These are phyloP conservation scores for Bidens hawaiensis DNA, from an alignment of 140 eudicot species.

Conservation along the genomic window DNA sequence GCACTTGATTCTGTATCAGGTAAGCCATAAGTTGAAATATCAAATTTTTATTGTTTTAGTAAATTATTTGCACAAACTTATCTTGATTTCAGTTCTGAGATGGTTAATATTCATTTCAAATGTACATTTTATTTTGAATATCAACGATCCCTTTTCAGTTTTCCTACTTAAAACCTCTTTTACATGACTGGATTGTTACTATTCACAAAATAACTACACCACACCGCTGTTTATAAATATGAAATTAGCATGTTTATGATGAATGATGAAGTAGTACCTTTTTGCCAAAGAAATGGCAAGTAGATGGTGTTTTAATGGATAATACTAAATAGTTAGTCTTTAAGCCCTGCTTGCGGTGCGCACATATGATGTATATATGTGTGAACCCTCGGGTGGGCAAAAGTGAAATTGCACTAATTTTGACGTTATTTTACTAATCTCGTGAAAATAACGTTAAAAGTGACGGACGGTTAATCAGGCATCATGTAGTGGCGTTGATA, in stretches of 20 bases:
- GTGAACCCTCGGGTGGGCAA: too few relatives aligned
- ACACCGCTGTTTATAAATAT: neutral
- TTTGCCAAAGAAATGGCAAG: neutral
- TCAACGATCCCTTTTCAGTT: neutral
- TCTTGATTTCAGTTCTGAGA: too few relatives aligned
- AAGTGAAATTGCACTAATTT: too few relatives aligned
- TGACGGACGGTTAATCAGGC: too few relatives aligned
- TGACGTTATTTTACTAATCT: too few relatives aligned
- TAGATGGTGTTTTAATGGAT: neutral
- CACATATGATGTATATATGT: too few relatives aligned
- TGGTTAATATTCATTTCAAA: neutral
- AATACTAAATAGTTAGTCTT: neutral
- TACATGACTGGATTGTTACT: slow-evolving; percentile 10
- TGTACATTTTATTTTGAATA: neutral
- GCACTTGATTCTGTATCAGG: slow-evolving; percentile 96
- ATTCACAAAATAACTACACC: neutral
- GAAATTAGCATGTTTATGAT: neutral
- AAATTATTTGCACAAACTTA: too few relatives aligned
- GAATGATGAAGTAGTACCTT: neutral
- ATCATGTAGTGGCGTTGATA: too few relatives aligned
- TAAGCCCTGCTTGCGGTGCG: too few relatives aligned
- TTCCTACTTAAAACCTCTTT: slow-evolving; percentile 4
- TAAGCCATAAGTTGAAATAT: slow-evolving; percentile 21
- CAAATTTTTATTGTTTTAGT: neutral
- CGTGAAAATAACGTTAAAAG: too few relatives aligned